A percentile compares a stretch with the other conserved stretches of the same genome.
Conservation (phyloP, 805 yeast genomes). For the Teunomyces funiuensis region DNA sequence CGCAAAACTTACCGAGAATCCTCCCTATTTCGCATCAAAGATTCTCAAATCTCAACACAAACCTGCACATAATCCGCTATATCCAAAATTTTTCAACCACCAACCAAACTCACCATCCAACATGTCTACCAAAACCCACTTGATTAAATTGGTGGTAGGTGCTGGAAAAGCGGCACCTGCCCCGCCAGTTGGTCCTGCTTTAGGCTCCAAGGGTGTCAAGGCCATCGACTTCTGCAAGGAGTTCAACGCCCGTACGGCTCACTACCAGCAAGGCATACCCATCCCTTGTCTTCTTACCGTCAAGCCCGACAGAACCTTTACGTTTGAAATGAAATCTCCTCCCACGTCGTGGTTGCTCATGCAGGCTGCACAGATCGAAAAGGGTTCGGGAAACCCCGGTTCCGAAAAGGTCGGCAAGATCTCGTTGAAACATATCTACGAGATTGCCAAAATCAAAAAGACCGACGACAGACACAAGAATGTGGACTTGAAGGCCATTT, state of each 20-base stretch:
- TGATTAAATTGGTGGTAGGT: constrained; percentile 88
- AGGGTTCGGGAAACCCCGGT: constrained; percentile 75
- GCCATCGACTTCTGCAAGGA: constrained; percentile 98
- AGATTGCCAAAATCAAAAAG: constrained; percentile 90
- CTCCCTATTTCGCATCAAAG: neutral
- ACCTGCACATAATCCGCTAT: neutral
- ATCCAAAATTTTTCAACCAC: constrained; percentile 5
- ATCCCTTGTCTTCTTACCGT: constrained; percentile 83
- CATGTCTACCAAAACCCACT: constrained; percentile 53
- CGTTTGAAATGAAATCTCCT: constrained; percentile 86
- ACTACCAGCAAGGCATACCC: constrained; percentile 81
- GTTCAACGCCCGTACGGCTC: constrained; percentile 94
- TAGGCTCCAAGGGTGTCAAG: constrained; percentile 97
- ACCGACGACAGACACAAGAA: constrained; percentile 77
- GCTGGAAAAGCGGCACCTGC: constrained; percentile 99
- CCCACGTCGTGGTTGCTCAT: constrained; percentile 84
- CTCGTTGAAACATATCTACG: constrained; percentile 87
- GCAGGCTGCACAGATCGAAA: constrained; percentile 75
- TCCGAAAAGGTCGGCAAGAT: constrained; percentile 60
- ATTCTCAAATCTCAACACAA: neutral
- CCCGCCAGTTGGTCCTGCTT: constrained; percentile 98
- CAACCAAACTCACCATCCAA: constrained; percentile 4
- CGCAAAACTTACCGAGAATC: neutral
- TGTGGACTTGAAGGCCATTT: constrained; percentile 69
- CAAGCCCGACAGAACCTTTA: constrained; percentile 87